Evolutionary conservation across 257 asterid species (phyloP), one percentile per base, ranked within the genome.

Genomic region (Solanum virginianum): DNA sequence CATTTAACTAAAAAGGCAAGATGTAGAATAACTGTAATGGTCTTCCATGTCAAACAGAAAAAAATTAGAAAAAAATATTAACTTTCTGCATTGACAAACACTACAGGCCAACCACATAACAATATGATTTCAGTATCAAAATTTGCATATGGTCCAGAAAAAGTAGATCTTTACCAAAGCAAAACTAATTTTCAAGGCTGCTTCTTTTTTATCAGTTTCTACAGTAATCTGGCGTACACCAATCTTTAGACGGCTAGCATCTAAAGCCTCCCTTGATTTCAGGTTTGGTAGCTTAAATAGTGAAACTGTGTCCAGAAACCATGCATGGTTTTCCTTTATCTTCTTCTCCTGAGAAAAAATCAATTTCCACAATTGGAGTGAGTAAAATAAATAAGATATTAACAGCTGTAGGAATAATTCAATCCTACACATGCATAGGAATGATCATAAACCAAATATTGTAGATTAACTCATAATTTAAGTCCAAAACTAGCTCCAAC

Each of bases 221-320:
- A 95, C 83, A 81, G 62, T 89, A 86, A 97, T 81, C 90, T 92
- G 94, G 36, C 86, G 93, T n/a, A 87, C 75, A 41, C 95, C 98
- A 71, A 95, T 89, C 86, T 92, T 94, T 59, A 97, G 72, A 68
- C 83, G 84, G 13, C 49, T 41, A 1, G 97, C 91, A 57, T 94
- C 93, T 89, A 95, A 86, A 11, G 98, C 99, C 85, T 95, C 97
- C 88, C 90, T 93, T 0, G 99, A 95, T 85, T 92, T 93, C 88
- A 82, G 92, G 89, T 86, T 93, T 11, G 98, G 93, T 24, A 89
- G 82, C 92, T 91, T 95, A 91, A 95, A 97, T 83, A 80, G 85
- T 41, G 86, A 81, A 22, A 89, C 69, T 20, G 97, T 88, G 74
- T 91, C 93, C 89, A 92, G 84, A 79, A 95, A 90, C 98, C 99